Conservation (phyloP, 2,329 filamentous ascomycete genomes). For the Incumbomyces lentus region DNA sequence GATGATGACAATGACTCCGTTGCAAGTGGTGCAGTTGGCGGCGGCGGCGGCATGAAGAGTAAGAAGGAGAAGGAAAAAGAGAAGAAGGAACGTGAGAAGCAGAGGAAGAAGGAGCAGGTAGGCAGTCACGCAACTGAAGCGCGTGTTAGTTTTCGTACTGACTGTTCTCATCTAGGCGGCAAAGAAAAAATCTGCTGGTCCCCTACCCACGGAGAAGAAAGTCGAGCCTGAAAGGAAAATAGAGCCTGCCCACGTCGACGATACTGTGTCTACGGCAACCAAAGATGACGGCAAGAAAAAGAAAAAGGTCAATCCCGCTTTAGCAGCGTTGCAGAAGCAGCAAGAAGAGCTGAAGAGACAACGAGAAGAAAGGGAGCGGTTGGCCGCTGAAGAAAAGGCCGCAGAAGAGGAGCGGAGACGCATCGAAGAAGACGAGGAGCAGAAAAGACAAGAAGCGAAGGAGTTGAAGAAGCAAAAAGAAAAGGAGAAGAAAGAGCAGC, state of each 20-base stretch:
- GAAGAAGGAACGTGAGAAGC: constrained; percentile 97
- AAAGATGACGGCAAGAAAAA: constrained; percentile 79
- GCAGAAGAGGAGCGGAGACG: constrained; percentile 30
- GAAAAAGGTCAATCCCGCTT: constrained; percentile 67
- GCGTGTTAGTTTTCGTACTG: neutral
- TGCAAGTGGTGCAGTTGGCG: constrained; percentile 27
- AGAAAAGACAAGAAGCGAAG: constrained; percentile 36
- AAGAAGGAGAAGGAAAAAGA: constrained; percentile 98
- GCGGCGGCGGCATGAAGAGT: constrained; percentile 58
- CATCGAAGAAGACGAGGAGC: constrained; percentile 36
- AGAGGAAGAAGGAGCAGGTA: constrained; percentile 96
- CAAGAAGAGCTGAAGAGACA: constrained; percentile 36
- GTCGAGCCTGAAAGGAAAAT: constrained; percentile 38
- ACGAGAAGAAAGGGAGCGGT: constrained; percentile 36
- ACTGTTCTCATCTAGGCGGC: constrained; percentile 47
- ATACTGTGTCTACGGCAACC: constrained; percentile 37
- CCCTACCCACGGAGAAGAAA: constrained; percentile 39
- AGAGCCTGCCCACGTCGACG: constrained; percentile 33
- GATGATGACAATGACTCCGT: constrained; percentile 46
- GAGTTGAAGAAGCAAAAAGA: constrained; percentile 40
- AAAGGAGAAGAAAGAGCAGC: constrained; percentile 41
- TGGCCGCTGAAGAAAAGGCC: constrained; percentile 31
- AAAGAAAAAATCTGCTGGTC: constrained; percentile 62
- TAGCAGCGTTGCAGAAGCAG: constrained; percentile 41
- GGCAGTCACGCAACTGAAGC: constrained; percentile 13